These are phyloP conservation scores for Penicillium daleae DNA, from an alignment of 495 filamentous ascomycete genomes.

Conservation along the genomic window DNA sequence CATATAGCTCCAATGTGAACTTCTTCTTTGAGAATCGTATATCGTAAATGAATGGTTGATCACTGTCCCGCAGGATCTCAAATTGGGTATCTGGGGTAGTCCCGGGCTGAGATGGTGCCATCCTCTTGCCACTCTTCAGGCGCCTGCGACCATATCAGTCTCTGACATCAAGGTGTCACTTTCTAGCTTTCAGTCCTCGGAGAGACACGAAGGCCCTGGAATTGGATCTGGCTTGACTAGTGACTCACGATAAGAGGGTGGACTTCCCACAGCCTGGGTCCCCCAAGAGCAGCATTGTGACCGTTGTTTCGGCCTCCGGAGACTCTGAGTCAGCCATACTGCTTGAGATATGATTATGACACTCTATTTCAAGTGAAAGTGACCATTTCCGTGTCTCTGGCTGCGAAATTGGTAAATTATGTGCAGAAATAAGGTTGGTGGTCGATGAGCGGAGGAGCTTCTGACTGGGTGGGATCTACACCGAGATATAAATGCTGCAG, in stretches of 20 bases:
- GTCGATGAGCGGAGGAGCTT: not conserved
- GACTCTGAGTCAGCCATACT: conserved; percentile 19
- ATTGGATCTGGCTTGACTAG: not conserved
- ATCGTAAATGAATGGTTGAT: conserved; percentile 85
- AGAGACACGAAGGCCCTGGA: not conserved
- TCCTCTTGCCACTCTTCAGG: conserved; percentile 32
- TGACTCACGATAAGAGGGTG: conserved; percentile 82
- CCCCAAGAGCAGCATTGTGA: conserved; percentile 78
- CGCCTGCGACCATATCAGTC: conserved; percentile 24
- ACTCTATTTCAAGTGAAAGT: not conserved
- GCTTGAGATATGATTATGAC: not conserved
- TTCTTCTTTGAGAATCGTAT: conserved; percentile 66
- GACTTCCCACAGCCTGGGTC: conserved; percentile 83
- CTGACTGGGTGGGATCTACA: not conserved
- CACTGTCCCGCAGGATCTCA: conserved; percentile 65
- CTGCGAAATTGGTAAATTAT: not conserved
- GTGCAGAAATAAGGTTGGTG: conserved; percentile 1
- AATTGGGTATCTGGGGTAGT: conserved; percentile 8
- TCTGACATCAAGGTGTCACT: not conserved
- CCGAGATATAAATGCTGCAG: conserved; percentile 10
- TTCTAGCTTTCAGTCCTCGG: not conserved
- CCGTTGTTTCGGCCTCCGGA: conserved; percentile 38
- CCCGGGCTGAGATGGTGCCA: conserved; percentile 8
- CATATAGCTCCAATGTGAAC: conserved; percentile 78
- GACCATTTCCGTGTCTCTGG: not conserved